Conservation (phyloP, 2,329 filamentous ascomycete genomes). For the Phialemoniopsis sp. region DNA sequence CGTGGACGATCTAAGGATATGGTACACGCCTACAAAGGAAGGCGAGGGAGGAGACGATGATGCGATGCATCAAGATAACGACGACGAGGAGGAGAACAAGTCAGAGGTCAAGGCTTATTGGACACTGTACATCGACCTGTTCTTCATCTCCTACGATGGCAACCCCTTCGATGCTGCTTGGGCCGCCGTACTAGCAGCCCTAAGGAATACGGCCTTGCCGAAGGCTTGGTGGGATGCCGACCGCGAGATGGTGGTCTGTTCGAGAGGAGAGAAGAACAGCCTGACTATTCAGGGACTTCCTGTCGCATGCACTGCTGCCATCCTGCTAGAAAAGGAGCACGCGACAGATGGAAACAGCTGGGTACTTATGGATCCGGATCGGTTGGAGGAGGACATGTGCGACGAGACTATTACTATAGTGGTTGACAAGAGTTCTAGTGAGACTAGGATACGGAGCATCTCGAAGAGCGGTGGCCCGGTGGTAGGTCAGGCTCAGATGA, state of each 20-base stretch:
- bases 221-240: conserved; percentile 81
- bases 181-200: conserved; percentile 76
- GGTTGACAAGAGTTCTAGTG: conserved; percentile 57
- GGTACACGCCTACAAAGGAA: conserved; percentile 45
- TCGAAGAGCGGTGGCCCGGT: conserved; percentile 80
- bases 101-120: conserved; percentile 75
- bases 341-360: conserved; percentile 51
- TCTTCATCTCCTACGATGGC: conserved; percentile 89
- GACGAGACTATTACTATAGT: conserved; percentile 79
- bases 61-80: conserved; percentile 13
- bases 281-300: conserved; percentile 65
- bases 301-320: conserved; percentile 70
- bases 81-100: conserved; percentile 14
- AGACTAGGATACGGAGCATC: conserved; percentile 61
- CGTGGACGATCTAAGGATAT: conserved; percentile 68
- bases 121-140: conserved; percentile 91
- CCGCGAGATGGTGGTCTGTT: conserved; percentile 74
- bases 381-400: conserved; percentile 82
- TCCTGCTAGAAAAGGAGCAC: conserved; percentile 66
- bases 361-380: conserved; percentile 85
- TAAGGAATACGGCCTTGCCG: conserved; percentile 74
- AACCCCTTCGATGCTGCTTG: conserved; percentile 91
- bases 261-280: conserved; percentile 41
- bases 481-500: conserved; percentile 61
- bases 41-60: conserved; percentile 27